Evolutionary conservation across 2,329 filamentous ascomycete species (phyloP).

Genomic region (Cladosporium austrohemisphaericum): DNA sequence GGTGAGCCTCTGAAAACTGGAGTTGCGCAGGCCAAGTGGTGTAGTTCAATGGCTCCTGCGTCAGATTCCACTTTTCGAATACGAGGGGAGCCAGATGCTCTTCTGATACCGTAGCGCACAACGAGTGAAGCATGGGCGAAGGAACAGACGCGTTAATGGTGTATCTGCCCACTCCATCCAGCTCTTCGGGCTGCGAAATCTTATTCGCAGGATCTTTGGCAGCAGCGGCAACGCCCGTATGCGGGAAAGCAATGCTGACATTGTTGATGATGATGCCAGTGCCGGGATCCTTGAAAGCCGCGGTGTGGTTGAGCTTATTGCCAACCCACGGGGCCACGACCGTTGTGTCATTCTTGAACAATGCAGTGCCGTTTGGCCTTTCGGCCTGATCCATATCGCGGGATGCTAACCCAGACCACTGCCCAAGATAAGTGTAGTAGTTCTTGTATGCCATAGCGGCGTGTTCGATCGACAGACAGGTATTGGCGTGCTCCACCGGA

Average conservation of each 20-base stretch:
- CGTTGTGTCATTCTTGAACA: conserved; percentile 70
- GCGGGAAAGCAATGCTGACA: conserved; percentile 72
- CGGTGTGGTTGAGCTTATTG: conserved; percentile 22
- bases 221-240: conserved; percentile 64
- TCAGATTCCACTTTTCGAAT: conserved; percentile 58
- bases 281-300: conserved; percentile 43
- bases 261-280: conserved; percentile 63
- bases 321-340: conserved; percentile 65
- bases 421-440: conserved; percentile 51
- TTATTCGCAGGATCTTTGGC: conserved; percentile 58
- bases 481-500: conserved; percentile 40
- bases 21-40: conserved; percentile 17
- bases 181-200: conserved; percentile 64
- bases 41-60: conserved; percentile 17
- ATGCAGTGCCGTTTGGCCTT: conserved; percentile 59
- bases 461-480: conserved; percentile 67
- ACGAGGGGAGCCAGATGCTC: conserved; percentile 62
- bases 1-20: conserved; percentile 7
- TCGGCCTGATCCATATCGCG: conserved; percentile 32
- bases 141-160: conserved; percentile 64
- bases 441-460: conserved; percentile 69
- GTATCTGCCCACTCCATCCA: conserved; percentile 65
- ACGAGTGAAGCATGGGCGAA: conserved; percentile 66
- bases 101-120: conserved; percentile 64
- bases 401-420: conserved; percentile 37